A percentile compares a stretch with the other conserved stretches of the same genome.
Conservation (phyloP, 495 filamentous ascomycete species). For the Lasiosphaeriaceae sp. region DNA sequence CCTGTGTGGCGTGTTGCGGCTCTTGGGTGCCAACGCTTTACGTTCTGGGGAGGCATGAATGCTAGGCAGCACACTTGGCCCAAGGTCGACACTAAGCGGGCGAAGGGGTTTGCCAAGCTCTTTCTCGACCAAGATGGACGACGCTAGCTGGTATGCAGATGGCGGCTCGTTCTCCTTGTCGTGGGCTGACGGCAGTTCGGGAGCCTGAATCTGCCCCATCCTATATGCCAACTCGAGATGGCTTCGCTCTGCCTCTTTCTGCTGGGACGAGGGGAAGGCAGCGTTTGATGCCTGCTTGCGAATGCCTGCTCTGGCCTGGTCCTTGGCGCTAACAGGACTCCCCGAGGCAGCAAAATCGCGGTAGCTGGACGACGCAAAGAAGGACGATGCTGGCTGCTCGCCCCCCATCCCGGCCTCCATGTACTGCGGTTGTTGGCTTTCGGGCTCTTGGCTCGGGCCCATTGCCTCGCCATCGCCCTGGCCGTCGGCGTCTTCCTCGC, state of each 20-base stretch:
- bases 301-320: conserved; percentile 28
- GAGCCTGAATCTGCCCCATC: conserved; percentile 57
- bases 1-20: conserved; percentile 77
- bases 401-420: conserved; percentile 31
- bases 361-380: conserved; percentile 30
- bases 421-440: conserved; percentile 32
- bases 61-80: conserved; percentile 6
- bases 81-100: conserved; percentile 31
- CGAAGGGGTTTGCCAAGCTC: conserved; percentile 55
- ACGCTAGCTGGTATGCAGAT: conserved; percentile 58
- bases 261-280: conserved; percentile 17
- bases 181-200: conserved; percentile 52
- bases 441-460: conserved; percentile 33
- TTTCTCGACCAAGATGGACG: conserved; percentile 55
- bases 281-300: conserved; percentile 27
- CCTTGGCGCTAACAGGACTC: conserved; percentile 41
- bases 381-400: conserved; percentile 31
- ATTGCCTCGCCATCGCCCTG: conserved; percentile 32
- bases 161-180: conserved; percentile 84
- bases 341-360: conserved; percentile 40
- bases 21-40: conserved; percentile 66
- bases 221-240: conserved; percentile 49
- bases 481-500: conserved; percentile 60
- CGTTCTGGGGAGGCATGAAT: conserved; percentile 52
- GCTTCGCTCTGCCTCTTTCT: conserved; percentile 1